Percentiles rank a stretch among this genome's conserved stretches.
These are phyloP conservation scores for Cryptococcus sp. DNA, from an alignment of 1,284 basidiomycete genomes.

Conservation along the genomic window DNA sequence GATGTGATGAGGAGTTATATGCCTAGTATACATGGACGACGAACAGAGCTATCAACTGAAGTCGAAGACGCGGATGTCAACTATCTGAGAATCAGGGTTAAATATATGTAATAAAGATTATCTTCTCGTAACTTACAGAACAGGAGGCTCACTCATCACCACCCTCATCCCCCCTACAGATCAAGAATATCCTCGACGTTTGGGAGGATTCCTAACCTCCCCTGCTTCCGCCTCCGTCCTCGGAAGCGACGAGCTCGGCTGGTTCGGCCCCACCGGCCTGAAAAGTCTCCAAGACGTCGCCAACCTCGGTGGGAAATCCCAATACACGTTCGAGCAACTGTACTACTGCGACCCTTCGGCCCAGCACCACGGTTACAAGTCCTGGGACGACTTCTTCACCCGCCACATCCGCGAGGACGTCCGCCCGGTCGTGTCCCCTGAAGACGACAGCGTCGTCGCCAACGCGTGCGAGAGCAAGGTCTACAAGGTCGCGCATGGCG, in stretches of 20 bases:
- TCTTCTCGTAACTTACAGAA: no score
- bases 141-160: no score
- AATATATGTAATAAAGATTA: no score
- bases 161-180: slow-evolving; percentile 17
- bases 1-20: no score
- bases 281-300: slow-evolving; percentile 36
- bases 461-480: slow-evolving; percentile 55
- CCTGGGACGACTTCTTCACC: slow-evolving; percentile 61
- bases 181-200: slow-evolving; percentile 53
- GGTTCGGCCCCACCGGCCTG: slow-evolving; percentile 53
- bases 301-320: slow-evolving; percentile 40
- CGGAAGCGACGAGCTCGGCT: slow-evolving; percentile 47
- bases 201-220: slow-evolving; percentile 56
- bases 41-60: no score
- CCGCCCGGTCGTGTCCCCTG: slow-evolving; percentile 51
- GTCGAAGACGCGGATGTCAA: no score
- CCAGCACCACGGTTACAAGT: slow-evolving; percentile 52
- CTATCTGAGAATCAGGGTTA: no score
- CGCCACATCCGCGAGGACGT: slow-evolving; percentile 49
- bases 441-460: slow-evolving; percentile 50
- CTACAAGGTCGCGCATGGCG: slow-evolving; percentile 47
- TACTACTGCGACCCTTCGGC: slow-evolving; percentile 53
- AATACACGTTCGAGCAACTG: slow-evolving; percentile 38
- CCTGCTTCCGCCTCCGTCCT: slow-evolving; percentile 52
- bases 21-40: no score